A percentile compares a stretch with the other conserved stretches of the same genome.
phyloP scores from a whole-genome alignment of 768 basidiomycete species.

The Hypholoma fasciculare region DNA sequence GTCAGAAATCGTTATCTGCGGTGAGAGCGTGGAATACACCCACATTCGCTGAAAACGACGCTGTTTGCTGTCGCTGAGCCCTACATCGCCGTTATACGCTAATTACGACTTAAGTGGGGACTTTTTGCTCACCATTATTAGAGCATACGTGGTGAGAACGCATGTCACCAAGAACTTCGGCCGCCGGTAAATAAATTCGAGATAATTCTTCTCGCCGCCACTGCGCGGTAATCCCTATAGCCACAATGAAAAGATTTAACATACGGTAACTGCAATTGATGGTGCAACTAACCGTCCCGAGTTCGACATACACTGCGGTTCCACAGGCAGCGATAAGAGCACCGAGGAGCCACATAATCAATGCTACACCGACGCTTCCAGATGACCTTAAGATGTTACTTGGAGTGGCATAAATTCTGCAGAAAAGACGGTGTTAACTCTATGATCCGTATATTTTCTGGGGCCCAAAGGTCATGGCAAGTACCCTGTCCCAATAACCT shows the following conservation, averaged over 20 bases:
- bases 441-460: background rate
- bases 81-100: constrained; percentile 27
- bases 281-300: constrained; percentile 56
- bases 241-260: too few species aligned
- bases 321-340: constrained; percentile 64
- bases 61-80: constrained; percentile 59
- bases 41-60: constrained; percentile 77
- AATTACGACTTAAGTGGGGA: too few species aligned
- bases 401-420: constrained; percentile 71
- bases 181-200: constrained; percentile 66
- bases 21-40: background rate
- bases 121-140: constrained; percentile 46
- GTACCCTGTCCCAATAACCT: constrained; percentile 74
- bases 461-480: background rate
- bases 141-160: constrained; percentile 53
- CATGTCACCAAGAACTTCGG: constrained; percentile 66
- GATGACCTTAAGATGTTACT: constrained; percentile 65
- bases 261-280: too few species aligned
- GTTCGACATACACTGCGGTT: constrained; percentile 72
- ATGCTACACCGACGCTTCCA: constrained; percentile 68
- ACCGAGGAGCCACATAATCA: constrained; percentile 73
- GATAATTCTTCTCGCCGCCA: constrained; percentile 77
- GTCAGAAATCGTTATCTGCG: background rate
- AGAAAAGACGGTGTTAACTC: background rate
- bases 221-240: constrained; percentile 63